Conservation (phyloP, 106 monocot species). For the Hemerocallis citrina region DNA sequence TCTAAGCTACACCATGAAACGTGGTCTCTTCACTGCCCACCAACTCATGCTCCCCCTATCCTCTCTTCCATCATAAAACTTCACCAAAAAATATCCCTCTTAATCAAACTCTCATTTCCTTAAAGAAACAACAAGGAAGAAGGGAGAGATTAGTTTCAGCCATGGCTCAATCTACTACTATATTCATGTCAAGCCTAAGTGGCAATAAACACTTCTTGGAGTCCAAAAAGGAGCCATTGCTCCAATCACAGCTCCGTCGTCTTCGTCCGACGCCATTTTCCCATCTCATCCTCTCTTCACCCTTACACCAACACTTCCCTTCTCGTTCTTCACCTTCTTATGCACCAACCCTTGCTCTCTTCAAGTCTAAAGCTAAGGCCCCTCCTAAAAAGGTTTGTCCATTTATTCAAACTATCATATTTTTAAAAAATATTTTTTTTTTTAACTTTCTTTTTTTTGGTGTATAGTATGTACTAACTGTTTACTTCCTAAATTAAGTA, state of each 20-base stretch:
- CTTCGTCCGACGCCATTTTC: slow-evolving; percentile 41
- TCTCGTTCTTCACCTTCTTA: slow-evolving; percentile 18
- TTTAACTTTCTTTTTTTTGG: not conserved
- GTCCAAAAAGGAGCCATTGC: slow-evolving; percentile 31
- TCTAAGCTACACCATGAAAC: slow-evolving; percentile 1
- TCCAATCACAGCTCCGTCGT: slow-evolving; percentile 10
- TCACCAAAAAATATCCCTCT: not conserved
- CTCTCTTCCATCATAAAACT: not conserved
- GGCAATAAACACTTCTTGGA: slow-evolving; percentile 17
- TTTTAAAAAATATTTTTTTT: not conserved
- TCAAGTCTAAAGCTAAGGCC: slow-evolving; percentile 64
- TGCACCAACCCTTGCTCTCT: slow-evolving; percentile 36
- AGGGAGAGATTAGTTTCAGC: not conserved
- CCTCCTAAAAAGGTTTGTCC: slow-evolving; percentile 32
- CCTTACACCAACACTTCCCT: not conserved
- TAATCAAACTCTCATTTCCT: not conserved
- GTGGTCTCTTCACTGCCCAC: slow-evolving; percentile 37
- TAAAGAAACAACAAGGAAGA: not conserved
- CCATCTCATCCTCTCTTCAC: slow-evolving; percentile 11
- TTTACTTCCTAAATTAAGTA: no score
- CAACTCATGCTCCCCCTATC: slow-evolving; percentile 19
- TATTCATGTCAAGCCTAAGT: slow-evolving; percentile 47
- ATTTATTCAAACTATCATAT: not conserved
- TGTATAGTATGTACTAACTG: no score
- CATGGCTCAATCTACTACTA: slow-evolving; percentile 84